Evolutionary conservation across 108 stramenopile genomes (phyloP).

Genomic region (Seminavis robusta): DNA sequence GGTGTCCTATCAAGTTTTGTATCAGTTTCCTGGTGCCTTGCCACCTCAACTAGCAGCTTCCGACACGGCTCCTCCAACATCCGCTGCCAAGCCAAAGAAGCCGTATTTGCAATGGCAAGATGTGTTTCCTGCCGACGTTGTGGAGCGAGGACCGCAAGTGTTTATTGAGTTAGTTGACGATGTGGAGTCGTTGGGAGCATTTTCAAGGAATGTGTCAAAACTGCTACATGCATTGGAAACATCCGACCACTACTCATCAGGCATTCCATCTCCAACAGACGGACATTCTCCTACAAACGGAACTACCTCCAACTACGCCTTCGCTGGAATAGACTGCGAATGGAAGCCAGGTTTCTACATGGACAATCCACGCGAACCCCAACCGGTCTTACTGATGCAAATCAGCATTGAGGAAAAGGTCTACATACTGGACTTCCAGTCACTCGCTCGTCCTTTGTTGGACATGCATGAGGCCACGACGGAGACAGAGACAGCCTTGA

Average conservation of each 20-base stretch:
- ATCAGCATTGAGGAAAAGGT: slow-evolving; percentile 23
- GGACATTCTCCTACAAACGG: background rate
- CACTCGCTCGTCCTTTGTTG: slow-evolving; percentile 18
- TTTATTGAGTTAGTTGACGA: slow-evolving; percentile 9
- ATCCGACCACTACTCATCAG: background rate
- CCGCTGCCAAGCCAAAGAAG: background rate
- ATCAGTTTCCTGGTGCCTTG: slow-evolving; percentile 1
- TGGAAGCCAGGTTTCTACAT: slow-evolving; percentile 31
- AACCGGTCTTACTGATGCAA: slow-evolving; percentile 28
- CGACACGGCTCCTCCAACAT: background rate
- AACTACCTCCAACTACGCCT: slow-evolving; percentile 2
- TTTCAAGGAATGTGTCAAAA: slow-evolving; percentile 11
- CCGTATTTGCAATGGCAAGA: slow-evolving; percentile 1
- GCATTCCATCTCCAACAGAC: background rate
- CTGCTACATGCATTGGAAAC: background rate
- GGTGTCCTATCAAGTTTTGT: slow-evolving; percentile 13
- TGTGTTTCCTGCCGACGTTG: background rate
- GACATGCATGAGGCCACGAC: slow-evolving; percentile 12
- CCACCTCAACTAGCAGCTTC: background rate
- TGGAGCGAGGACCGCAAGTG: background rate
- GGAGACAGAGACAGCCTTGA: slow-evolving; percentile 6
- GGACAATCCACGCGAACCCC: slow-evolving; percentile 6
- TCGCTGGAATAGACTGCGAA: slow-evolving; percentile 40
- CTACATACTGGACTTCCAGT: slow-evolving; percentile 28
- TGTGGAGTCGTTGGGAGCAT: slow-evolving; percentile 2